Evolutionary conservation across 306 rosid genomes (phyloP).

Genomic region (Fragaria iinumae): DNA sequence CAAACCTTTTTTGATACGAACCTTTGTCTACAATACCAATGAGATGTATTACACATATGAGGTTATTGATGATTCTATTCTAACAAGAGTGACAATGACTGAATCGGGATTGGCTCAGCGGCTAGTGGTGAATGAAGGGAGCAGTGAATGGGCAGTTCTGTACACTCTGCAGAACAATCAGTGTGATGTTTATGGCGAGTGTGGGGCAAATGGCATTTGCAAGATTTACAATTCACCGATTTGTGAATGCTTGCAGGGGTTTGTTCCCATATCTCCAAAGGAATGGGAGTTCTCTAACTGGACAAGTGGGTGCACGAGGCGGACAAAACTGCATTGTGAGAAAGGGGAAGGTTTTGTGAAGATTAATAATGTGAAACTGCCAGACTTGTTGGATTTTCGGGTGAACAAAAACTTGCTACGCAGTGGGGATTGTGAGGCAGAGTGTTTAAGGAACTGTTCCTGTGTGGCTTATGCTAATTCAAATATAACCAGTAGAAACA

Average conservation of each 20-base stretch:
- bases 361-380: slow-evolving; percentile 32
- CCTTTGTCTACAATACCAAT: neutral
- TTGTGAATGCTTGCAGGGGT: slow-evolving; percentile 40
- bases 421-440: slow-evolving; percentile 26
- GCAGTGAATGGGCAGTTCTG: neutral
- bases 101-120: neutral
- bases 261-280: slow-evolving; percentile 24
- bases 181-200: slow-evolving; percentile 19
- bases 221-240: neutral
- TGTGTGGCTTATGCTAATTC: slow-evolving; percentile 41
- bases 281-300: slow-evolving; percentile 26
- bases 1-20: neutral
- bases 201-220: slow-evolving; percentile 23
- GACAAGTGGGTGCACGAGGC: slow-evolving; percentile 35
- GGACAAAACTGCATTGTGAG: slow-evolving; percentile 21
- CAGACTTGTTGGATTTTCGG: slow-evolving; percentile 31
- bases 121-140: neutral
- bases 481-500: slow-evolving; percentile 26
- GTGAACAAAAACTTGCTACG: slow-evolving; percentile 16
- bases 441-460: slow-evolving; percentile 38
- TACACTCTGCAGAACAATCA: neutral
- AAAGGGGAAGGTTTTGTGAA: slow-evolving; percentile 23
- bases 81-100: neutral
- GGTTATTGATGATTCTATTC: neutral
- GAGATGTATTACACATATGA: neutral